Conservation (phyloP, 176 grass and related monocot genomes). For the Ensete glaucum region DNA sequence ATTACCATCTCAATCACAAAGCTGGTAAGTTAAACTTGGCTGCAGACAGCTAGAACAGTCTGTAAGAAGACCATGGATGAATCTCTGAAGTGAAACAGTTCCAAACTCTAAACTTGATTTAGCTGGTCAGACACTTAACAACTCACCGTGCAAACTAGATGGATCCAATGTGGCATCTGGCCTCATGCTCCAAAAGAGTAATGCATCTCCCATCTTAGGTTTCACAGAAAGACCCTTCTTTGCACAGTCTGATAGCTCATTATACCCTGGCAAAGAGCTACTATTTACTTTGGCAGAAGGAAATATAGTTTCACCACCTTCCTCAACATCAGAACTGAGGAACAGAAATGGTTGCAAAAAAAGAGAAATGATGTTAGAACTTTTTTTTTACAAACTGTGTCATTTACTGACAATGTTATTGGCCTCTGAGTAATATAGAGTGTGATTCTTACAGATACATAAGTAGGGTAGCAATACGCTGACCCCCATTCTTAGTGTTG, state of each 20-base stretch:
- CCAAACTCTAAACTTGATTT: background rate
- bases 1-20: background rate
- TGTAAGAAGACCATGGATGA: background rate
- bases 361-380: slow-evolving; percentile 24
- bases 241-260: slow-evolving; percentile 83
- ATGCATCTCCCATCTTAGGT: slow-evolving; percentile 90
- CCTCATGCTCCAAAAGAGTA: slow-evolving; percentile 98
- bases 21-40: background rate
- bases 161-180: slow-evolving; percentile 78
- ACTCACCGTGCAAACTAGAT: slow-evolving; percentile 79
- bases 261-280: slow-evolving; percentile 64
- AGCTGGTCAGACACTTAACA: slow-evolving; percentile 9
- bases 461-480: slow-evolving; percentile 90
- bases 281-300: slow-evolving; percentile 61
- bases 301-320: slow-evolving; percentile 93
- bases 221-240: slow-evolving; percentile 69
- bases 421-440: background rate
- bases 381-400: background rate
- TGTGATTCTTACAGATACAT: slow-evolving; percentile 86
- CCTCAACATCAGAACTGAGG: slow-evolving; percentile 92
- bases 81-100: slow-evolving; percentile 12
- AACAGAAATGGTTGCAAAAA: slow-evolving; percentile 16
- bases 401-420: background rate
- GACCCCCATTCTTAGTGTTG: slow-evolving; percentile 85
- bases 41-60: background rate